Evolutionary conservation across 345 rosid genomes (phyloP).

Genomic region (Rubroshorea leprosula): DNA sequence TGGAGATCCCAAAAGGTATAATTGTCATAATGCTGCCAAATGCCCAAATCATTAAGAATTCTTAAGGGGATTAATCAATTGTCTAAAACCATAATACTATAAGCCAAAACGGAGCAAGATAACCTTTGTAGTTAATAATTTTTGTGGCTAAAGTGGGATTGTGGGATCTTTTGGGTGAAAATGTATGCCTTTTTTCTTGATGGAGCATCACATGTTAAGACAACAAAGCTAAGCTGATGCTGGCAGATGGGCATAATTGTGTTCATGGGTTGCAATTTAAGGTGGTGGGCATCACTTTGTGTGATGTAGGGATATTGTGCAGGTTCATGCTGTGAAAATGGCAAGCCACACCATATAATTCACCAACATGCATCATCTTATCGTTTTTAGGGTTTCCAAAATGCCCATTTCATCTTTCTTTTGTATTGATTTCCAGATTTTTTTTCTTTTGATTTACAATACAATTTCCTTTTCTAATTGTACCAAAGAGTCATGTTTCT

Average conservation of each 20-base stretch:
- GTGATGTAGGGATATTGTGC: conserved; percentile 25
- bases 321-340: conserved; percentile 29
- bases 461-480: no score
- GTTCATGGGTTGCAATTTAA: conserved; percentile 13
- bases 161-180: no score
- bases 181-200: not conserved
- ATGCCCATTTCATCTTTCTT: not conserved
- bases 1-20: conserved; percentile 4
- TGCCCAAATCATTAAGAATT: no score
- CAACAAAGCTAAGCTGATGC: conserved; percentile 23
- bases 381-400: conserved; percentile 6
- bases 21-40: conserved; percentile 1
- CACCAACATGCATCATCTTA: conserved; percentile 19
- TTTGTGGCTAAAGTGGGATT: no score
- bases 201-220: conserved; percentile 15
- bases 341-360: conserved; percentile 32
- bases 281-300: conserved; percentile 28
- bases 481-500: no score
- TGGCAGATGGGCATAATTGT: conserved; percentile 19
- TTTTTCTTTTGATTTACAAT: no score
- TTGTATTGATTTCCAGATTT: not conserved
- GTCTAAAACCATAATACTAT: no score
- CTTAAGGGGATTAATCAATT: no score
- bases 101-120: no score
- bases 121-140: no score